These are phyloP conservation scores for Rhodamnia argentea DNA, from an alignment of 345 rosid species.

Conservation along the genomic window DNA sequence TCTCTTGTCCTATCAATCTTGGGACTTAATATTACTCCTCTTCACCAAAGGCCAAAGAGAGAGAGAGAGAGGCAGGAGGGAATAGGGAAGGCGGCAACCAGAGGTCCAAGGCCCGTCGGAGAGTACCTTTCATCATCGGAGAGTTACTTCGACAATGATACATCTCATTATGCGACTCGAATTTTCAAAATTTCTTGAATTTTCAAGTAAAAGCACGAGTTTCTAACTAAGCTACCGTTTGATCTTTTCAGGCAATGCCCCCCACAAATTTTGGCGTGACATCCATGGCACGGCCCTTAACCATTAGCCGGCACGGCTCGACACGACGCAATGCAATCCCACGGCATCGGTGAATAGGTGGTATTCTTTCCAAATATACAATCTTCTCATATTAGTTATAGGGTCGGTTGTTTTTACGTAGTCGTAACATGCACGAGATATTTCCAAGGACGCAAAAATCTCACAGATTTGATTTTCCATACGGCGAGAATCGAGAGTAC, in stretches of 20 bases:
- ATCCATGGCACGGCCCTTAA: not conserved
- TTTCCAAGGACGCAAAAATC: not conserved
- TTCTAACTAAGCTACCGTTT: not conserved
- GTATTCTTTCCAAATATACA: no score
- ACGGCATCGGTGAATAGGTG: no score
- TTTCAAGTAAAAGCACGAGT: not conserved
- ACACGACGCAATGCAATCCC: not conserved
- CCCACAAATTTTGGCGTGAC: not conserved
- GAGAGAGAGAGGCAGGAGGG: no score
- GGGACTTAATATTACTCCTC: no score
- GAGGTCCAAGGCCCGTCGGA: no score
- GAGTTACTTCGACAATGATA: rapidly evolving
- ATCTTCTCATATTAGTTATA: no score
- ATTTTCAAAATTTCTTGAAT: not conserved
- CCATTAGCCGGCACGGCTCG: not conserved
- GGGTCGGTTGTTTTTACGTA: no score
- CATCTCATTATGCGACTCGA: not conserved
- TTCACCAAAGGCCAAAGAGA: no score
- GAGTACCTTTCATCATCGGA: not conserved
- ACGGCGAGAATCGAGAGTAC: not conserved
- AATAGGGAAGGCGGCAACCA: no score
- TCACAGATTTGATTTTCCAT: not conserved
- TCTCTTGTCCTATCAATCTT: not conserved
- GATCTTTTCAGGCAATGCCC: not conserved
- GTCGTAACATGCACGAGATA: not conserved